These are phyloP conservation scores for Fusarium floridanum DNA, from an alignment of 2,329 filamentous ascomycete genomes.

Conservation along the genomic window DNA sequence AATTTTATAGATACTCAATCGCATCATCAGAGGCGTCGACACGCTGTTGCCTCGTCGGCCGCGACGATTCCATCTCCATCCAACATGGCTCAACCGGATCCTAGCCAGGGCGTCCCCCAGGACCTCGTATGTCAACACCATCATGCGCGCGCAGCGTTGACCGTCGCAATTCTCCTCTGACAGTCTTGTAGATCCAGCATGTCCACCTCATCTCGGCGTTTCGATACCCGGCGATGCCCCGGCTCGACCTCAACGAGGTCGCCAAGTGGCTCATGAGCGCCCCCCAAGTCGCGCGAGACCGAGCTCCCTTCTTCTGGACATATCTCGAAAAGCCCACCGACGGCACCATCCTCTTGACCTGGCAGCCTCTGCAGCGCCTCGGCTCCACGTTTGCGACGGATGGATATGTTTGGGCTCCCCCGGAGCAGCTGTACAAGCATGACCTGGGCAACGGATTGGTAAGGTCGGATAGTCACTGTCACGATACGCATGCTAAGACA, in stretches of 20 bases:
- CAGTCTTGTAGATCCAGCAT: conserved; percentile 76
- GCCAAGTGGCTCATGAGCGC: conserved; percentile 87
- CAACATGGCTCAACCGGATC: conserved; percentile 58
- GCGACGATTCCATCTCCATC: conserved; percentile 41
- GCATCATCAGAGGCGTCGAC: conserved; percentile 29
- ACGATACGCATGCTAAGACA: conserved; percentile 25
- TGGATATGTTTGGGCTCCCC: conserved; percentile 90
- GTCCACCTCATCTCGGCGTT: conserved; percentile 90
- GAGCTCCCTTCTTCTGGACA: conserved; percentile 91
- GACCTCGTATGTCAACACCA: conserved; percentile 53
- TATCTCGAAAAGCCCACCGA: conserved; percentile 87
- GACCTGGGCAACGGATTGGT: conserved; percentile 74
- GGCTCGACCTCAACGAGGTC: conserved; percentile 80
- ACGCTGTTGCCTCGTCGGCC: conserved; percentile 24
- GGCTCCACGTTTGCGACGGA: conserved; percentile 86
- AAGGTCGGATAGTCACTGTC: conserved; percentile 44
- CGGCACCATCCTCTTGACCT: conserved; percentile 85
- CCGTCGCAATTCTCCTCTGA: conserved; percentile 35
- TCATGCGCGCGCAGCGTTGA: neutral
- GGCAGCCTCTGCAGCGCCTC: conserved; percentile 83
- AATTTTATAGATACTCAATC: conserved; percentile 29
- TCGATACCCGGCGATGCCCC: conserved; percentile 80
- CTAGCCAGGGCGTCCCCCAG: conserved; percentile 58
- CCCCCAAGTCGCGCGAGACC: conserved; percentile 86
- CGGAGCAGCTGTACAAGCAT: conserved; percentile 81